phyloP scores from a whole-genome alignment of 2,329 filamentous ascomycete species.

The Calonectria multiphialidica region DNA sequence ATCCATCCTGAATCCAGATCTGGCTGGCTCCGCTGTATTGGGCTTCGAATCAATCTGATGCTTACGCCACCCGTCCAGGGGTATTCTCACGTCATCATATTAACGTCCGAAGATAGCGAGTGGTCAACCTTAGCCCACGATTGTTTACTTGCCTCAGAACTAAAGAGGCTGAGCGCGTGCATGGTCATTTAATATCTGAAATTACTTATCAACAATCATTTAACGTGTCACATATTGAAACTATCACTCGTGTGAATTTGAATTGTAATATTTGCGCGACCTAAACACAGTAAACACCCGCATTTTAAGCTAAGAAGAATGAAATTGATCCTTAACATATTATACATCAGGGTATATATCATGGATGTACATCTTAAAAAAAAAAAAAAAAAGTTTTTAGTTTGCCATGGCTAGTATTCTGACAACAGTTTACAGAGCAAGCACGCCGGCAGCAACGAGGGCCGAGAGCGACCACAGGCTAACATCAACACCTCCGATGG shows the following conservation, averaged over 20 bases:
- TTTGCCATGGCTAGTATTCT: background rate
- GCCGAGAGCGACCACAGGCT: constrained; percentile 64
- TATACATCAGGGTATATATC: constrained; percentile 4
- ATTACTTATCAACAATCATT: background rate
- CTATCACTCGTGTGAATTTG: background rate
- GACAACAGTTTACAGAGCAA: constrained; percentile 59
- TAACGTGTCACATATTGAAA: background rate
- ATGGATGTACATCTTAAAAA: constrained; percentile 2
- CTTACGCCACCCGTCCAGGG: too few relatives aligned
- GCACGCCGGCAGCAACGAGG: constrained; percentile 65
- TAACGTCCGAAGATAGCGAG: too few relatives aligned
- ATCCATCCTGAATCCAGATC: too few relatives aligned
- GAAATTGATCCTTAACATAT: constrained; percentile 9
- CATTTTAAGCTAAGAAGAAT: constrained; percentile 7
- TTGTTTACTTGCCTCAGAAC: too few relatives aligned
- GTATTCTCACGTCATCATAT: too few relatives aligned
- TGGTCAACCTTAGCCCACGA: too few relatives aligned
- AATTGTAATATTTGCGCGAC: background rate
- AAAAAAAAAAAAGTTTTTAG: background rate
- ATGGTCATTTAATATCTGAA: background rate
- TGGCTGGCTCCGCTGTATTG: too few relatives aligned
- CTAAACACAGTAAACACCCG: constrained; percentile 7
- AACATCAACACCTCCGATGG: constrained; percentile 60
- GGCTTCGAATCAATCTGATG: too few relatives aligned
- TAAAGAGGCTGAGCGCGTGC: too few relatives aligned